These are phyloP conservation scores for Baeospora myosura DNA, from an alignment of 1,284 basidiomycete genomes.

Conservation along the genomic window DNA sequence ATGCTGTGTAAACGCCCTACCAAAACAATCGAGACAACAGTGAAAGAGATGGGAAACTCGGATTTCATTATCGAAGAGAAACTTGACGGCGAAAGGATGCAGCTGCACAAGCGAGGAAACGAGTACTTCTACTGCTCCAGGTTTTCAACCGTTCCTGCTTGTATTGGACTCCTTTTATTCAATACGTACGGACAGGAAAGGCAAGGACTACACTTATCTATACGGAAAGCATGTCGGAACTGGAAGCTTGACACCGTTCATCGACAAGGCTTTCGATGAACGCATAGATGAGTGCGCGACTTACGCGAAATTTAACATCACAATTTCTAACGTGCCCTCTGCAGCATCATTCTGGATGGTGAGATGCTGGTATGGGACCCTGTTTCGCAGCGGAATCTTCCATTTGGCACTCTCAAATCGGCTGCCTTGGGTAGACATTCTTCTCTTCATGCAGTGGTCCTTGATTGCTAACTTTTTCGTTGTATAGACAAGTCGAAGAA, in stretches of 20 bases:
- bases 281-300: slow-evolving; percentile 65
- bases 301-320: background rate
- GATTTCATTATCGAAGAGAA: slow-evolving; percentile 92
- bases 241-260: slow-evolving; percentile 83
- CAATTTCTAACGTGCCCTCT: background rate
- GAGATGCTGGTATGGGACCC: slow-evolving; percentile 99
- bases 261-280: slow-evolving; percentile 66
- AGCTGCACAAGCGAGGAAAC: slow-evolving; percentile 83
- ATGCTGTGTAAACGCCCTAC: slow-evolving; percentile 89
- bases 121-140: slow-evolving; percentile 89
- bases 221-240: slow-evolving; percentile 77
- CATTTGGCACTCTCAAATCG: slow-evolving; percentile 89
- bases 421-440: slow-evolving; percentile 64
- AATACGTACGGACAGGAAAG: slow-evolving; percentile 52
- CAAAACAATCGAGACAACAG: slow-evolving; percentile 70
- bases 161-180: background rate
- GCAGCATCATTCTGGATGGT: slow-evolving; percentile 85
- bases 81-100: slow-evolving; percentile 91
- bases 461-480: slow-evolving; percentile 3
- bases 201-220: slow-evolving; percentile 88
- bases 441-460: slow-evolving; percentile 1
- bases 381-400: slow-evolving; percentile 73
- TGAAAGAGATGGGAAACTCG: slow-evolving; percentile 71
- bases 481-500: slow-evolving; percentile 60
- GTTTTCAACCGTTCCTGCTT: slow-evolving; percentile 27